A percentile compares a stretch with the other conserved stretches of the same genome.
Conservation (phyloP, 805 yeast genomes). For the Schizosaccharomyces japonicus region DNA sequence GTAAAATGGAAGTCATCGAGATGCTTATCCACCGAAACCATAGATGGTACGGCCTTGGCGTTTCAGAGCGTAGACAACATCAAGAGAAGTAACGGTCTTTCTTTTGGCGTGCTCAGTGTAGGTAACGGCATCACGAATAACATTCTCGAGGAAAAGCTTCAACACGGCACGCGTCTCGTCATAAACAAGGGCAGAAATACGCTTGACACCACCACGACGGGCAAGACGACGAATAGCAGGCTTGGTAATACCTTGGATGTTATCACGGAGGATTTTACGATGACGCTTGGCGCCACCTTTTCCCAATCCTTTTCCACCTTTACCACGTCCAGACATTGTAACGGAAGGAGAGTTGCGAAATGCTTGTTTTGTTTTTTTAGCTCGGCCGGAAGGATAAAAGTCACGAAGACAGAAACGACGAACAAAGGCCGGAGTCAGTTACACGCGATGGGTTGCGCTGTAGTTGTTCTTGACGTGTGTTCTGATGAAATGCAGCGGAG, state of each 20-base stretch:
- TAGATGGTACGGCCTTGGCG: constrained; percentile 56
- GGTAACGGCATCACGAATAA: constrained; percentile 50
- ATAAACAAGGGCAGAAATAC: constrained; percentile 47
- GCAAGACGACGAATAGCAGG: constrained; percentile 59
- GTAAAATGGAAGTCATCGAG: not conserved
- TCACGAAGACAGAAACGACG: no score
- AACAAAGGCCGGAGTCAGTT: no score
- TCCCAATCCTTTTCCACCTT: constrained; percentile 8
- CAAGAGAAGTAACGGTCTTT: constrained; percentile 49
- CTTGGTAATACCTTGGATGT: constrained; percentile 51
- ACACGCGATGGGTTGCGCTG: no score
- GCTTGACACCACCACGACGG: constrained; percentile 61
- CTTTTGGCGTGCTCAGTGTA: constrained; percentile 57
- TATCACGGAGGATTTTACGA: constrained; percentile 54
- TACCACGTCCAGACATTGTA: constrained; percentile 7
- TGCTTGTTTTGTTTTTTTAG: no score
- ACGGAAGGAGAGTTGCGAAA: not conserved
- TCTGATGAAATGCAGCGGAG: no score
- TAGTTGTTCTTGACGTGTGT: no score
- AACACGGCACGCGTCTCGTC: constrained; percentile 52
- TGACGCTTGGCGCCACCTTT: constrained; percentile 32
- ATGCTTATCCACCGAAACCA: constrained; percentile 49
- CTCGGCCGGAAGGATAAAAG: no score
- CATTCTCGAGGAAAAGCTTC: constrained; percentile 43
- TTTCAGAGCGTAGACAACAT: constrained; percentile 49